Evolutionary conservation across 2,329 filamentous ascomycete species (phyloP).

Genomic region (Colletotrichum spaethianum): DNA sequence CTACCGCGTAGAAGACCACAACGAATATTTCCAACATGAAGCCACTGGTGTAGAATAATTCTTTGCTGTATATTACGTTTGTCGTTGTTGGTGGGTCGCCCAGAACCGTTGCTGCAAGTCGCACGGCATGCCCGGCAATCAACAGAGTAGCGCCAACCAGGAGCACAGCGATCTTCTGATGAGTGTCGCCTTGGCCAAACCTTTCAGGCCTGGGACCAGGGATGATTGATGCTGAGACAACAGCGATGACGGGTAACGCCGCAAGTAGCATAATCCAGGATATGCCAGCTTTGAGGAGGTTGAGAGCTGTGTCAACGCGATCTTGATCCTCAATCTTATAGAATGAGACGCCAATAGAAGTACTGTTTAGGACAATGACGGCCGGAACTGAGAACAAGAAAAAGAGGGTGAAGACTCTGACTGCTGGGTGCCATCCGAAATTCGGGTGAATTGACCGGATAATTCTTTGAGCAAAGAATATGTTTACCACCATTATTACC

Average conservation of each 20-base stretch:
- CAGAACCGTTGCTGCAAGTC: slow-evolving; percentile 46
- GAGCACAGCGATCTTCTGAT: slow-evolving; percentile 49
- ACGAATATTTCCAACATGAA: slow-evolving; percentile 52
- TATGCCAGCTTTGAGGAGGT: slow-evolving; percentile 43
- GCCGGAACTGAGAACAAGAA: slow-evolving; percentile 48
- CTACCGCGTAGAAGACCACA: slow-evolving; percentile 46
- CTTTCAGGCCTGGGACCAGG: slow-evolving; percentile 48
- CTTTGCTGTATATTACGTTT: slow-evolving; percentile 49
- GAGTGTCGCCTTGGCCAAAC: slow-evolving; percentile 51
- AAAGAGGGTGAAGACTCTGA: slow-evolving; percentile 45
- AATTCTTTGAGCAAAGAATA: slow-evolving; percentile 56
- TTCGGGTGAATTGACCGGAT: slow-evolving; percentile 54
- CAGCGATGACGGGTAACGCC: slow-evolving; percentile 42
- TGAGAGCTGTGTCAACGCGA: slow-evolving; percentile 37
- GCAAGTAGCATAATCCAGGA: slow-evolving; percentile 46
- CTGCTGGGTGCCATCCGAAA: slow-evolving; percentile 52
- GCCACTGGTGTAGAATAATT: slow-evolving; percentile 53
- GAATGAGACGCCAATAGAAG: slow-evolving; percentile 48
- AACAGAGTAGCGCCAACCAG: slow-evolving; percentile 42
- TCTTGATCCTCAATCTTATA: slow-evolving; percentile 41
- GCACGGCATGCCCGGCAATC: slow-evolving; percentile 43
- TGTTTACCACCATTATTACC: slow-evolving; percentile 54
- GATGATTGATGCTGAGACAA: slow-evolving; percentile 46
- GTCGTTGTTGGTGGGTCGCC: slow-evolving; percentile 42
- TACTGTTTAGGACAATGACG: slow-evolving; percentile 52